Conservation (phyloP, 108 stramenopile genomes). For the Fistulifera pelliculosa region DNA sequence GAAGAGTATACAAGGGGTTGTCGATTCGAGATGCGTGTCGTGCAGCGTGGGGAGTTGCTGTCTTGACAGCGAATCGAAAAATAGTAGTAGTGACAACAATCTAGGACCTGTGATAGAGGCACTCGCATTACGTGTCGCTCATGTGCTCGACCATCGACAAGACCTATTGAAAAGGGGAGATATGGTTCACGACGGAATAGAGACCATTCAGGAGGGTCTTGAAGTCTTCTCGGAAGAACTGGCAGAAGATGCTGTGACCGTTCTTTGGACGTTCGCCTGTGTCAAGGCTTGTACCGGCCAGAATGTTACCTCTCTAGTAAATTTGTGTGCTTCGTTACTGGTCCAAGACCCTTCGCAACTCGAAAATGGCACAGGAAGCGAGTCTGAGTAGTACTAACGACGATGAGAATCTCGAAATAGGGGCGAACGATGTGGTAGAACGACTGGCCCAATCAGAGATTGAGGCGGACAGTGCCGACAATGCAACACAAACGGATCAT, state of each 20-base stretch:
- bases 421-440: conserved; percentile 31
- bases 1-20: conserved; percentile 16
- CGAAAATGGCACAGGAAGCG: conserved; percentile 19
- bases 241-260: conserved; percentile 40
- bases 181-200: conserved; percentile 5
- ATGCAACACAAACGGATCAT: not conserved
- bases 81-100: conserved; percentile 28
- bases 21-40: conserved; percentile 39
- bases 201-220: conserved; percentile 4
- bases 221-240: conserved; percentile 29
- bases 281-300: conserved; percentile 38
- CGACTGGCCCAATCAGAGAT: conserved; percentile 32
- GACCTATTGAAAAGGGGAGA: conserved; percentile 35
- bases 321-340: conserved; percentile 39
- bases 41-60: conserved; percentile 49
- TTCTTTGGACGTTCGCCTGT: conserved; percentile 43
- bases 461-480: conserved; percentile 3
- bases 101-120: conserved; percentile 25
- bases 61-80: conserved; percentile 21
- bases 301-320: conserved; percentile 25
- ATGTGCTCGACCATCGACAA: conserved; percentile 4
- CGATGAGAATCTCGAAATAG: conserved; percentile 7
- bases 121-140: conserved; percentile 25
- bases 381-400: not conserved
- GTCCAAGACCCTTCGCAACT: conserved; percentile 39